Evolutionary conservation across 192 early-diverging fungal species (phyloP).

Genomic region (Rhizophagus clarus): DNA sequence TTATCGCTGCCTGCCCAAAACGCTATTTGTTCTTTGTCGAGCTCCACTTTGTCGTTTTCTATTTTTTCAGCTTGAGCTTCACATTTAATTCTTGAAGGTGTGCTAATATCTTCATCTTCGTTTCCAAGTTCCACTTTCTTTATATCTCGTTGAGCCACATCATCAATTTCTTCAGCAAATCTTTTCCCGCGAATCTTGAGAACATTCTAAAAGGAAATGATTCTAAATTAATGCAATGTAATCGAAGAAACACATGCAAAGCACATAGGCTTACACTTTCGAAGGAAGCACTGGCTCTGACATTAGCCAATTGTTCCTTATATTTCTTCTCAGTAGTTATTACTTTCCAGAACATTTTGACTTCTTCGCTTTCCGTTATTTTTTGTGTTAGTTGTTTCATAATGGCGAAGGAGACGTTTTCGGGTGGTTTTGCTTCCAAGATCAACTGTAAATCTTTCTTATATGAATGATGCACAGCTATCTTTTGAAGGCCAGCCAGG

Average conservation of each 20-base stretch:
- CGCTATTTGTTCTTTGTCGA: conserved; percentile 3
- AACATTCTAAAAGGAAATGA: conserved; percentile 22
- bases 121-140: conserved; percentile 27
- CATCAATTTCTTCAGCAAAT: conserved; percentile 12
- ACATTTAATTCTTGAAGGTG: conserved; percentile 18
- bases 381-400: conserved; percentile 32
- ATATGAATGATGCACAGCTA: conserved; percentile 16
- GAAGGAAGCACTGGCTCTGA: conserved; percentile 29
- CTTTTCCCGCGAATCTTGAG: conserved; percentile 19
- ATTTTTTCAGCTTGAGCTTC: conserved; percentile 1
- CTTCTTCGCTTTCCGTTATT: conserved; percentile 19
- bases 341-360: conserved; percentile 30
- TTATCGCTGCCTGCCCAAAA: conserved; percentile 16
- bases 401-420: conserved; percentile 16
- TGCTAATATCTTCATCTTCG: conserved; percentile 6
- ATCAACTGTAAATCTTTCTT: conserved; percentile 26
- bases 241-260: conserved; percentile 27
- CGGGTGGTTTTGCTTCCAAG: neutral
- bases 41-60: neutral
- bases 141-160: conserved; percentile 18
- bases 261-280: conserved; percentile 21
- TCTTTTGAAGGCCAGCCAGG: conserved; percentile 10
- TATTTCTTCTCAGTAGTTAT: conserved; percentile 15
- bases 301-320: conserved; percentile 20
- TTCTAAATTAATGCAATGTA: conserved; percentile 18